Conservation (phyloP, 306 rosid species). For the Fragaria nilgerrensis region DNA sequence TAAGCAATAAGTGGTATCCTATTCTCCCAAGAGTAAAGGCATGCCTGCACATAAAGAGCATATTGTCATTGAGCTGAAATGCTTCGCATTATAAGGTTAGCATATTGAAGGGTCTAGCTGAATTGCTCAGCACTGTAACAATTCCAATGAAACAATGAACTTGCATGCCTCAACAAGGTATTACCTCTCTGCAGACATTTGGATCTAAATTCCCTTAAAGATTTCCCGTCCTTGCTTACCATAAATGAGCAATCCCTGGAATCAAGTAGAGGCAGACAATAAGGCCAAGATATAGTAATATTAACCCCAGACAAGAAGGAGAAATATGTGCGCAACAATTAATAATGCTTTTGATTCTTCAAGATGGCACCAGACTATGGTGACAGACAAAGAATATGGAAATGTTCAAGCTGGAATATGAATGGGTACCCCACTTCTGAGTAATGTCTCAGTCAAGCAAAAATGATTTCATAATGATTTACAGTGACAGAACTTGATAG, state of each 20-base stretch:
- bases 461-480: not conserved
- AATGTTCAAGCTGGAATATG: not conserved
- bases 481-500: not conserved
- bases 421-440: not conserved
- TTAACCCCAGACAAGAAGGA: not conserved
- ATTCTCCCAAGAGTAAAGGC: constrained; percentile 68
- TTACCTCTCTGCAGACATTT: constrained; percentile 77
- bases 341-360: not conserved
- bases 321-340: not conserved
- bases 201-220: constrained; percentile 72
- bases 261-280: constrained; percentile 33
- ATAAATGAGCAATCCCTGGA: constrained; percentile 90
- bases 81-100: too few relatives aligned
- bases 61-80: not conserved
- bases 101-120: too few relatives aligned
- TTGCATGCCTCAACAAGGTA: constrained; percentile 16
- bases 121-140: not conserved
- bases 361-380: not conserved
- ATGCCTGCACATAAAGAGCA: constrained; percentile 56
- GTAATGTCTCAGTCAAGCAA: not conserved
- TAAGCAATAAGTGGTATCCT: constrained; percentile 80
- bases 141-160: constrained; percentile 13
- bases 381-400: not conserved
- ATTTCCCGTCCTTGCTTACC: constrained; percentile 90
- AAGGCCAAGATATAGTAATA: not conserved